phyloP scores from a whole-genome alignment of 441 rosid genomes.

The Gossypium gossypioides region DNA sequence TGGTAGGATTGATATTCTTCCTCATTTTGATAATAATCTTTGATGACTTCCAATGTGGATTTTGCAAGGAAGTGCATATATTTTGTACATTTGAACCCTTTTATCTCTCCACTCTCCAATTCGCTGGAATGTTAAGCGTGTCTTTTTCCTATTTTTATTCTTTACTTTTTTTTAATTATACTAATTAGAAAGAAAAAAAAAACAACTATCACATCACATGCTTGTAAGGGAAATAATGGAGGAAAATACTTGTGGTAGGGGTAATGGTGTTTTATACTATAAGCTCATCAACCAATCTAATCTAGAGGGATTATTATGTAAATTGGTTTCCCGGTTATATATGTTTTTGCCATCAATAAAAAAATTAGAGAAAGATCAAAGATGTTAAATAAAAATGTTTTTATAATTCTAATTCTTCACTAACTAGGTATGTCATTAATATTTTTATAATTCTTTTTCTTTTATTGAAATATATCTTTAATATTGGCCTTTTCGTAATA shows the following conservation, averaged over 20 bases:
- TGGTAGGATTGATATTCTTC: neutral
- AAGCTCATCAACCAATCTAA: too few relatives aligned
- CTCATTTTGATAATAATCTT: constrained; percentile 15
- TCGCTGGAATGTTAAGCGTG: neutral
- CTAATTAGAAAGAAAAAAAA: neutral
- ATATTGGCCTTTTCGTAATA: too few relatives aligned
- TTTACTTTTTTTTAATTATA: neutral
- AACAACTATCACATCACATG: neutral
- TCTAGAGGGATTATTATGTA: too few relatives aligned
- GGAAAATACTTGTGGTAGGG: neutral
- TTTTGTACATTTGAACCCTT: neutral
- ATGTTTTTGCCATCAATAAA: too few relatives aligned
- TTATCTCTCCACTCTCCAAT: neutral
- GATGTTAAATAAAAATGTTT: too few relatives aligned
- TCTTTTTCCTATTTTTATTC: neutral
- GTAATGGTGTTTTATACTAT: too few relatives aligned
- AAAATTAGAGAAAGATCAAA: too few relatives aligned
- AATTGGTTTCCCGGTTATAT: too few relatives aligned
- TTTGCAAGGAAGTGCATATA: neutral
- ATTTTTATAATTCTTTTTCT: too few relatives aligned
- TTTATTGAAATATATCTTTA: too few relatives aligned
- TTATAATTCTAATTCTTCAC: too few relatives aligned
- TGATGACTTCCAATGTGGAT: neutral
- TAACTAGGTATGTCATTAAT: too few relatives aligned
- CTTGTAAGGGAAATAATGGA: neutral